A percentile compares a stretch with the other conserved stretches of the same genome.
These are phyloP conservation scores for Russula griseocarnosa DNA, from an alignment of 768 basidiomycete species.

Conservation along the genomic window DNA sequence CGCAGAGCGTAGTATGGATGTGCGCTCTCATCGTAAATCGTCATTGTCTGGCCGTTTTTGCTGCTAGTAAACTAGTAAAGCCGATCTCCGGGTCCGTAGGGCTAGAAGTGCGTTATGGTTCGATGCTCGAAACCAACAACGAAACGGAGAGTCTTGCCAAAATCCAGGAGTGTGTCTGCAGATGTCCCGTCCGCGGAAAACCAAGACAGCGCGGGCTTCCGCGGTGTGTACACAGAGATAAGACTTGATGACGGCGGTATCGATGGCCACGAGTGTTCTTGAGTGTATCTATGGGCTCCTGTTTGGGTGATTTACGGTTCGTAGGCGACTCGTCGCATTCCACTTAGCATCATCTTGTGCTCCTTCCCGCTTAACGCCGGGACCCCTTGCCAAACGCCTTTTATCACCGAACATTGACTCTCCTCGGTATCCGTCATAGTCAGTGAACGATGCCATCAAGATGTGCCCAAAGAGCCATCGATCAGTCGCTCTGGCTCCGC, in stretches of 20 bases:
- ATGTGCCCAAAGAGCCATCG: not conserved
- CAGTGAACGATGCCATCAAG: not conserved
- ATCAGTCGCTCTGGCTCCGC: not conserved
- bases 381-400: not conserved
- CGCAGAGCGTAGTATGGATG: not conserved
- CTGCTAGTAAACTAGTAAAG: not conserved
- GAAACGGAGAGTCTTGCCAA: not conserved
- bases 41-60: not conserved
- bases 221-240: not conserved
- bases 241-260: not conserved
- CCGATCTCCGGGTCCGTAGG: not conserved
- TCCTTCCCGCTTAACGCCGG: not conserved
- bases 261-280: not conserved
- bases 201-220: not conserved
- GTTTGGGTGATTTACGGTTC: not conserved
- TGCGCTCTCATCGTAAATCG: not conserved
- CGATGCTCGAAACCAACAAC: not conserved
- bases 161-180: not conserved
- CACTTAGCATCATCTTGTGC: not conserved
- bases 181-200: slow-evolving; percentile 8
- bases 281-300: not conserved
- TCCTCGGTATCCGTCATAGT: not conserved
- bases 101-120: not conserved
- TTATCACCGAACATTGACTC: not conserved
- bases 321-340: not conserved